These are phyloP conservation scores for Amphirosellinia nigrospora DNA, from an alignment of 495 filamentous ascomycete genomes.

Conservation along the genomic window DNA sequence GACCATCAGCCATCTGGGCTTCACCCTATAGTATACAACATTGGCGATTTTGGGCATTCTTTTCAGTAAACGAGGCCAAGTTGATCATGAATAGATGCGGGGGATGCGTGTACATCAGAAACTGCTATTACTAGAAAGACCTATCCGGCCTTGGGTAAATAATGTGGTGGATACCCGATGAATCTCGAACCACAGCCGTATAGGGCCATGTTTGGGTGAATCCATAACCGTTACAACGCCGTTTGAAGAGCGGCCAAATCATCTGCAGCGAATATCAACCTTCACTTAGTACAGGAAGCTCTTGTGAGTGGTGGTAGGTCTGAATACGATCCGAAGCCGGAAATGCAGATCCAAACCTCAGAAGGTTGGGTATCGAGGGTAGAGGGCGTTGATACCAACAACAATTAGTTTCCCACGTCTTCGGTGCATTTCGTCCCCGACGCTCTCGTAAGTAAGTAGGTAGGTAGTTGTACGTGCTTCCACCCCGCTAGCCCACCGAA, in stretches of 20 bases:
- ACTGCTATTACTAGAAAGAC: not conserved
- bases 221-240: not conserved
- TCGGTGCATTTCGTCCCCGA: not conserved
- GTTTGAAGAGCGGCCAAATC: not conserved
- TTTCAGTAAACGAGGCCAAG: not conserved
- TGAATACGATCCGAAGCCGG: not conserved
- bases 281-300: not conserved
- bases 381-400: not conserved
- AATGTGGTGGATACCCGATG: not conserved
- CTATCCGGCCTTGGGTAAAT: not conserved
- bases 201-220: not conserved
- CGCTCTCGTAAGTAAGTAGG: too few relatives aligned
- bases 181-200: not conserved
- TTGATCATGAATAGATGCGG: not conserved
- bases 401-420: not conserved
- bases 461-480: too few relatives aligned
- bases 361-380: not conserved
- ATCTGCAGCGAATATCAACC: not conserved
- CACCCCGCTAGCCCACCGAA: not conserved
- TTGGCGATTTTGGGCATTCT: conserved; percentile 23
- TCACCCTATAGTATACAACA: conserved; percentile 59
- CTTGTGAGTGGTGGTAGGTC: not conserved
- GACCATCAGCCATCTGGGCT: conserved; percentile 71
- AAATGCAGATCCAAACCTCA: not conserved
- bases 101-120: not conserved